Conservation (phyloP, 495 filamentous ascomycete species). For the Aspergillus avenaceus region DNA sequence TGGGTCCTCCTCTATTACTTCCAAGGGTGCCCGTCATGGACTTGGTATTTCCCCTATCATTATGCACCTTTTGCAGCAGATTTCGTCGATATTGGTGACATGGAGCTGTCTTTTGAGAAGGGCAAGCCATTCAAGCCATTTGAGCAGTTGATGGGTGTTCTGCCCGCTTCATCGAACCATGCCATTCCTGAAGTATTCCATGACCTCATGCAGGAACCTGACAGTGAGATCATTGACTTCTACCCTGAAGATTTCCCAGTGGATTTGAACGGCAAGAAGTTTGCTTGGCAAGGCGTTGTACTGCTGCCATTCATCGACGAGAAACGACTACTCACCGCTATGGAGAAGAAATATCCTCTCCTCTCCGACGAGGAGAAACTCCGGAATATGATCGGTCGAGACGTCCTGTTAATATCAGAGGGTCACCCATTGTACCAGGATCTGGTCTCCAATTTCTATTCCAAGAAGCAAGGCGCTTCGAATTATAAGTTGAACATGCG, state of each 20-base stretch:
- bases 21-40: constrained; percentile 96
- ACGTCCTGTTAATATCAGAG: constrained; percentile 80
- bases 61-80: constrained; percentile 97
- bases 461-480: constrained; percentile 68
- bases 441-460: constrained; percentile 78
- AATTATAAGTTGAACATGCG: constrained; percentile 67
- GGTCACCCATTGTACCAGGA: constrained; percentile 77
- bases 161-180: constrained; percentile 88
- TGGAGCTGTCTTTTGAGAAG: constrained; percentile 78
- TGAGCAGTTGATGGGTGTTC: constrained; percentile 97
- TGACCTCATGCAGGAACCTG: constrained; percentile 75
- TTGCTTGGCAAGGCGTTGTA: constrained; percentile 95
- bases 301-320: constrained; percentile 96
- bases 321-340: constrained; percentile 75
- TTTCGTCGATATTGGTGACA: constrained; percentile 77
- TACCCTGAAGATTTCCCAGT: constrained; percentile 92
- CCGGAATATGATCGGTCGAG: constrained; percentile 77
- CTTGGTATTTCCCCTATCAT: constrained; percentile 98
- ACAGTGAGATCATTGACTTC: constrained; percentile 94
- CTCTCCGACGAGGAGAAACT: constrained; percentile 71
- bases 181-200: constrained; percentile 86
- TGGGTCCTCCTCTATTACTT: constrained; percentile 99
- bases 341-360: constrained; percentile 75
- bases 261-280: constrained; percentile 97
- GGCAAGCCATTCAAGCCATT: constrained; percentile 86